Base-by-base conservation (phyloP, 2,329 filamentous ascomycete species). In the Neospermospora avenae region DNA sequence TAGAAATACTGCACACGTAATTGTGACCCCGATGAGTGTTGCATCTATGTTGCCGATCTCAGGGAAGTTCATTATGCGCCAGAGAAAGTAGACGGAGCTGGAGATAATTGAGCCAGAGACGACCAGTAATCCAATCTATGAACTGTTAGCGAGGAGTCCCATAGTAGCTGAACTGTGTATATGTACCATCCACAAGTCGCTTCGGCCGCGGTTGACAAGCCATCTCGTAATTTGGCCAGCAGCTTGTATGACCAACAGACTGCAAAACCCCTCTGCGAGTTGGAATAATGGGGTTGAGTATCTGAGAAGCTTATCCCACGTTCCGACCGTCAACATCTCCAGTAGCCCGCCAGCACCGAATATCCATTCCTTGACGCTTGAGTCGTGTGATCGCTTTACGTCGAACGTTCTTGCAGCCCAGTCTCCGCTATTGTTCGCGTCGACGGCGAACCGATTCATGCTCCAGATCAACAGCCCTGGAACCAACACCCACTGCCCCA, bases 241-340 rank as follows among this genome's bases (percentile, higher is more conserved):
- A 18, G 93, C 91, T 76, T 99, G 95, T 60, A 99, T 98, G 65
- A 98, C 93, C 59, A 98, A 78, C 69, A 99, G 78, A 71, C 91
- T 98, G 80, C 95, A 98, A 77, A 99, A 99, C 6, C 95, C 95
- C 75, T 99, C 95, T 55, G 90, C 85, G 8, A 99, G 80, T 77
- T 99, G 95, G 78, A 98, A 99, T 55, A 96, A 83, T 0, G 95
- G 95, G 3, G 91, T 96, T 35, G 93, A 96, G 79, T 96, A 98
- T 71, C 88, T 84, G 75, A 99, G 77, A 53, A 91, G 78, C 72
- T 88, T 92, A 73, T 97, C 92, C 95, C 95, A 99, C 56, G 84
- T 84, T 31, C 92, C 92, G 64, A 98, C 84, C 22, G 90, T 88
- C 62, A 89, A 77, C 35, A 84, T 88, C 78, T 98, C 91, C 25